Base-by-base conservation (phyloP, 306 rosid genomes). In the Cicer pinnatifidum region DNA sequence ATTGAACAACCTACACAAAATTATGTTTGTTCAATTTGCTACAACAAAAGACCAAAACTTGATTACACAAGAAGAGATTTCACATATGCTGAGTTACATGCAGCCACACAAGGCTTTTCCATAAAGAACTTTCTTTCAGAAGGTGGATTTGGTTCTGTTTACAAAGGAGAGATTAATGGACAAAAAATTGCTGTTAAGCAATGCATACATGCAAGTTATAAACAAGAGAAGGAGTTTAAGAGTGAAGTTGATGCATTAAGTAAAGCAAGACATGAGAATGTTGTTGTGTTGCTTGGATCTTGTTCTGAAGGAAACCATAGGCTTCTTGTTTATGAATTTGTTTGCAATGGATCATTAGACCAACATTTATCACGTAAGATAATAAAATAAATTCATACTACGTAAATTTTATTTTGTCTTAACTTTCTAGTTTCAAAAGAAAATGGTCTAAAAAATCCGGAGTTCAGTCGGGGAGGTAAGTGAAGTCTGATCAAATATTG, bases 101-200 rank as follows among this genome's bases (percentile, higher is more conserved):
- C 67, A 40, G 90, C 93, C 47, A 92, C 97, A 35, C 37, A 59
- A 6, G 81, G 89, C 1, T 88, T 91, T 76, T 84, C 93, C 2
- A 2, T 3, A 0, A 75, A 39, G 46, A 87, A 88, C 47, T 91
- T 51, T 78, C 57, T 91, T 1, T 89, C 96, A 12, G 96, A 91
- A 88, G 97, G 97, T n/a, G 97, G 97, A 23, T 89, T 88, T 75
- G 96, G 97, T 67, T 77, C 85, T 28, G 97, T 89, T 19, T 91
- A 52, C 61, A 86, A 10, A 70, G 96, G 96, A 9, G 69, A 54
- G 69, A 48, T 88, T 1, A 2, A 65, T 39, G 96, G 91, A 28
- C 2, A 85, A 8, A 85, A 78, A 67, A 85, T 91, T 77, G 96
- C 93, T 39, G 96, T 91, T 40, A 91, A 91, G 79, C 90, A 79